phyloP scores from a whole-genome alignment of 306 rosid genomes.

The Carpinus viminea region DNA sequence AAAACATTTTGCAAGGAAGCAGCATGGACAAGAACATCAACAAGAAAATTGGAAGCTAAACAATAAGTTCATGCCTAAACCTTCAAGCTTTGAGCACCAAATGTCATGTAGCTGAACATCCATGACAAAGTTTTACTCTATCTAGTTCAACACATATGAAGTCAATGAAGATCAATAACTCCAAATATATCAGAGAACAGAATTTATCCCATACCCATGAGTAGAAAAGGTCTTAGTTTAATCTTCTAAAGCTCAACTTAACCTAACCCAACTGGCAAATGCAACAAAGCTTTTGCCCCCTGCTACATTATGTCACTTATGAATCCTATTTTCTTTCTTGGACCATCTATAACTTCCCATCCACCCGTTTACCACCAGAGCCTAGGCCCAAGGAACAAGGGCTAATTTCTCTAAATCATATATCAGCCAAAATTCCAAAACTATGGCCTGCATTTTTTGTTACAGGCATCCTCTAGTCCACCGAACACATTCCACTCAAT shows the following conservation, averaged over 20 bases:
- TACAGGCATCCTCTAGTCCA: background rate
- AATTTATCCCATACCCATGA: background rate
- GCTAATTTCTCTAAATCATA: background rate
- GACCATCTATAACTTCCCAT: background rate
- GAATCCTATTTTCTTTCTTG: background rate
- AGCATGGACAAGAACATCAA: slow-evolving; percentile 15
- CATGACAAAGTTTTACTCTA: too few species aligned
- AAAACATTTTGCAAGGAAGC: background rate
- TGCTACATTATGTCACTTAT: background rate
- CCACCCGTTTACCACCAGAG: background rate
- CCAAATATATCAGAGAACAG: background rate
- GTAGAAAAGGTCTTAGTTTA: background rate
- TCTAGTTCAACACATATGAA: background rate
- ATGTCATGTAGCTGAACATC: background rate
- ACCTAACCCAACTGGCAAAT: background rate
- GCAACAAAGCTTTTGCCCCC: background rate
- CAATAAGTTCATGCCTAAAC: background rate
- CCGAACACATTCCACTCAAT: background rate
- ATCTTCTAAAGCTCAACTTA: background rate
- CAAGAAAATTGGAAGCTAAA: background rate
- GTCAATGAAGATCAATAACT: background rate
- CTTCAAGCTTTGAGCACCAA: background rate
- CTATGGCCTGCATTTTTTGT: background rate
- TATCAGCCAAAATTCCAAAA: background rate
- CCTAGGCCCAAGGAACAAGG: background rate